Conservation (phyloP, 495 filamentous ascomycete genomes). For the Aspergillus incahuasiensis region DNA sequence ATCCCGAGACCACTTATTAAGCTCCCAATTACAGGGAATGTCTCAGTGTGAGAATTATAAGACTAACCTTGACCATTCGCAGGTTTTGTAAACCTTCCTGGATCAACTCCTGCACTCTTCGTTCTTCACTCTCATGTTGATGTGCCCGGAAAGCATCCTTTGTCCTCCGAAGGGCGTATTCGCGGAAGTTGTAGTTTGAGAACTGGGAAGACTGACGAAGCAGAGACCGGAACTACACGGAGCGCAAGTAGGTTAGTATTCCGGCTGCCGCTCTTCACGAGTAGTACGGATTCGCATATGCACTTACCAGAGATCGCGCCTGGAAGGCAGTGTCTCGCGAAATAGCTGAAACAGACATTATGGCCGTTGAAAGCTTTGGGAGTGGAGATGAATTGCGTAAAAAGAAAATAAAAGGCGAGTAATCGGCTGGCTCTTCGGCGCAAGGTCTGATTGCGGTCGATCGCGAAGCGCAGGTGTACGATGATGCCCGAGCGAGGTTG, state of each 20-base stretch:
- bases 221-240: slow-evolving; percentile 80
- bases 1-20: background rate
- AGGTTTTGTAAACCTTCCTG: slow-evolving; percentile 84
- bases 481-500: background rate
- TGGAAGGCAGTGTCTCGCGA: slow-evolving; percentile 65
- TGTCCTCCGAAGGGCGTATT: slow-evolving; percentile 88
- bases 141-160: slow-evolving; percentile 84
- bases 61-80: slow-evolving; percentile 84
- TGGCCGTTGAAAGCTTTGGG: slow-evolving; percentile 14
- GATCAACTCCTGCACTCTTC: slow-evolving; percentile 79
- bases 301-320: slow-evolving; percentile 64
- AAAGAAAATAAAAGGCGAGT: background rate
- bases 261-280: background rate
- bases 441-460: background rate
- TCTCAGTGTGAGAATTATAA: background rate
- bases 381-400: slow-evolving; percentile 33
- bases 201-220: slow-evolving; percentile 84
- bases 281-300: background rate
- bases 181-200: slow-evolving; percentile 92
- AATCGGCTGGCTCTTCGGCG: background rate
- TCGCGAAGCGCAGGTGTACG: background rate
- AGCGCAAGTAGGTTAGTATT: background rate
- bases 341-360: slow-evolving; percentile 49
- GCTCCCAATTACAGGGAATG: background rate
- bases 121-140: slow-evolving; percentile 59